Percentiles rank a stretch among this genome's conserved stretches.
Evolutionary conservation across 495 filamentous ascomycete species (phyloP).

Genomic region (Chaetomium tenue): DNA sequence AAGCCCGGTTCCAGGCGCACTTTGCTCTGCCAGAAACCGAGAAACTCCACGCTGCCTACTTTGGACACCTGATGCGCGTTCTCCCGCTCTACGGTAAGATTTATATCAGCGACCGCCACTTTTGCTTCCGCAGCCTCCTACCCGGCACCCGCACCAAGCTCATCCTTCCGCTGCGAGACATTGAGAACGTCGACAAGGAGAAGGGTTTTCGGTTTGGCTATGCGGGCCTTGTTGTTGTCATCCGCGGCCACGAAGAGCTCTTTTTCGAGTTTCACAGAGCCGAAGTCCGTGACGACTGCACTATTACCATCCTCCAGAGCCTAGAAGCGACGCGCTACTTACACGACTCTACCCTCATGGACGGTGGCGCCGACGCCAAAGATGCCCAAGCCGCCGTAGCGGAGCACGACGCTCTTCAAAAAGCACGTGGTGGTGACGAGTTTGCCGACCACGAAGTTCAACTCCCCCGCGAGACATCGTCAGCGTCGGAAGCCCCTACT

Average conservation of each 20-base stretch:
- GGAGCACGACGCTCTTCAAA: constrained; percentile 78
- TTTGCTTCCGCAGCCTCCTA: constrained; percentile 91
- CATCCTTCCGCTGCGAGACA: constrained; percentile 84
- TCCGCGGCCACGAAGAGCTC: constrained; percentile 90
- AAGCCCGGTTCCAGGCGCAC: constrained; percentile 78
- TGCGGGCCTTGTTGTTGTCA: constrained; percentile 84
- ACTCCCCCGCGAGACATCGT: constrained; percentile 52
- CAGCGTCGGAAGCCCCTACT: constrained; percentile 58
- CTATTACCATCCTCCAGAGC: constrained; percentile 71
- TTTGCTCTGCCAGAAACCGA: constrained; percentile 85
- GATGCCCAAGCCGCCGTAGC: constrained; percentile 74
- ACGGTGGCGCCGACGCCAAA: constrained; percentile 60
- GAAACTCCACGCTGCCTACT: constrained; percentile 86
- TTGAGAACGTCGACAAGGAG: constrained; percentile 93
- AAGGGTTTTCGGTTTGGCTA: constrained; percentile 93
- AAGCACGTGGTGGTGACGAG: constrained; percentile 67
- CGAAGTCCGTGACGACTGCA: constrained; percentile 83
- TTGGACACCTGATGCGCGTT: constrained; percentile 80
- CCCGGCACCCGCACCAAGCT: constrained; percentile 91
- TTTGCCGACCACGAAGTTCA: constrained; percentile 58
- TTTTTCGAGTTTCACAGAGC: constrained; percentile 88
- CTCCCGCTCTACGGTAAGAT: constrained; percentile 95
- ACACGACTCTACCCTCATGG: constrained; percentile 66
- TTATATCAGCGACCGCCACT: constrained; percentile 84
- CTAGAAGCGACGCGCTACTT: constrained; percentile 72